Conservation (phyloP, 169 alveolate genomes). For the Babesia bigemina region DNA sequence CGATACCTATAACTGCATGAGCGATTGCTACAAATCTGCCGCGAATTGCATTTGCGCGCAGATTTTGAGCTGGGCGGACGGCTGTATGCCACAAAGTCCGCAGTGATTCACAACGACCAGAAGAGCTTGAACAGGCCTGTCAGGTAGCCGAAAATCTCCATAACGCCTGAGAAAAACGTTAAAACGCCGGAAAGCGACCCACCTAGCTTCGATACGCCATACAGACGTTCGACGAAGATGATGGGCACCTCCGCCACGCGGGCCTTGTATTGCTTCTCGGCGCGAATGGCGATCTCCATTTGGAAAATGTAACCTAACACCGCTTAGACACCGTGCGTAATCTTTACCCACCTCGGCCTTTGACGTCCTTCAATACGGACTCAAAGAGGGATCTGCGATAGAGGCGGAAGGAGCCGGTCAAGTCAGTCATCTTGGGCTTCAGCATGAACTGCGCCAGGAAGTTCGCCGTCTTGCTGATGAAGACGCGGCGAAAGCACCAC, state of each 20-base stretch:
- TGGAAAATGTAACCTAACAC: constrained; percentile 93
- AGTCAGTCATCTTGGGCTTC: constrained; percentile 84
- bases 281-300: constrained; percentile 95
- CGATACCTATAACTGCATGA: no score
- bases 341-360: constrained; percentile 14
- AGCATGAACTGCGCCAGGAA: constrained; percentile 84
- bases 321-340: no score
- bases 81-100: no score
- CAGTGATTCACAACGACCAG: not conserved
- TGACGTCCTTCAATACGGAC: constrained; percentile 62
- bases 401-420: constrained; percentile 95
- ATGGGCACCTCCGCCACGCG: constrained; percentile 95
- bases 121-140: constrained; percentile 31
- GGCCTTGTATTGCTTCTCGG: constrained; percentile 83
- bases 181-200: not conserved
- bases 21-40: no score
- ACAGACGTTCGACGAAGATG: constrained; percentile 94
- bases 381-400: constrained; percentile 89
- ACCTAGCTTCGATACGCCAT: constrained; percentile 93
- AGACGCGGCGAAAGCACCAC: constrained; percentile 92
- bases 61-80: no score
- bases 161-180: constrained; percentile 12
- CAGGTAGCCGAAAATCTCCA: constrained; percentile 35
- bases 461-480: constrained; percentile 94
- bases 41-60: no score